Conservation (phyloP, 2,329 filamentous ascomycete genomes). For the Fusarium burgessii region DNA sequence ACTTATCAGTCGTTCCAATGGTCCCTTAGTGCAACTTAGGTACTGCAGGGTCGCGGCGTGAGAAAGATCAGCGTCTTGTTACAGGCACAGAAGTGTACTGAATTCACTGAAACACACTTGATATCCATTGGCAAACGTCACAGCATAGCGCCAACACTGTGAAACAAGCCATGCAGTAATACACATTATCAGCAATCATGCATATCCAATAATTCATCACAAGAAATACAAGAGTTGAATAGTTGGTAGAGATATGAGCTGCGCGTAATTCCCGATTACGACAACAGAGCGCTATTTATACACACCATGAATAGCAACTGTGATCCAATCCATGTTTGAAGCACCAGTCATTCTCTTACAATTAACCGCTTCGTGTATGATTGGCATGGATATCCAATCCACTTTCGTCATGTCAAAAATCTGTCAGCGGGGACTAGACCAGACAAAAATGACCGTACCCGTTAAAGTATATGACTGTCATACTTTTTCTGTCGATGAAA, state of each 20-base stretch:
- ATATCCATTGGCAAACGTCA: background rate
- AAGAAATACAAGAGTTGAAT: background rate
- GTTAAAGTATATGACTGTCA: background rate
- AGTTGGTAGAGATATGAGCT: background rate
- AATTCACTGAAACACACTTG: background rate
- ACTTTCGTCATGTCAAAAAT: conserved; percentile 46
- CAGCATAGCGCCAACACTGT: background rate
- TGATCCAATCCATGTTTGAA: conserved; percentile 2
- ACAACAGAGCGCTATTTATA: background rate
- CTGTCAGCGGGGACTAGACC: conserved; percentile 33
- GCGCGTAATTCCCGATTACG: background rate
- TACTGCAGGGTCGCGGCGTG: conserved; percentile 25
- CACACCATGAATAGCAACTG: background rate
- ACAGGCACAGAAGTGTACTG: background rate
- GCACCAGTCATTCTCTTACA: background rate
- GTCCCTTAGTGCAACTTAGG: background rate
- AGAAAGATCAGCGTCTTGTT: conserved; percentile 1
- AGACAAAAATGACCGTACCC: conserved; percentile 5
- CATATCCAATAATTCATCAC: background rate
- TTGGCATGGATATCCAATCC: conserved; percentile 20
- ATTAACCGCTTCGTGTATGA: conserved; percentile 21
- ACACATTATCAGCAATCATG: background rate
- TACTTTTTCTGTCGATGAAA: conserved; percentile 33
- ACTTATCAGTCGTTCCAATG: background rate
- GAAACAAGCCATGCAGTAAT: background rate